Conservation (phyloP, 225 moss, liverwort and hornwort species). For the Pleurozium schreberi region DNA sequence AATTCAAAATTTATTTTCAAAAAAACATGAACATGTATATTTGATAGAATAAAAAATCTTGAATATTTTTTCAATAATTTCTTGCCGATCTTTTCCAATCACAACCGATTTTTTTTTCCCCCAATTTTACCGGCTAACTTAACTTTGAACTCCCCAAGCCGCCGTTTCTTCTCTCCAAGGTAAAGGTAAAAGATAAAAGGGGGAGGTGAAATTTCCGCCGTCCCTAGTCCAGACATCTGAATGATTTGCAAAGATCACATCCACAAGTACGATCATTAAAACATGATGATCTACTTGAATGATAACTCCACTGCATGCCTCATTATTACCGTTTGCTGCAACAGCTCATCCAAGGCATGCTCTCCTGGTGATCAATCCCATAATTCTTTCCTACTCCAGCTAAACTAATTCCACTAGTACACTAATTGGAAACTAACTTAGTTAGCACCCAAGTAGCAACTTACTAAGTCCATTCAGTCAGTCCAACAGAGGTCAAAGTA, state of each 20-base stretch:
- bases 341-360: slow-evolving; percentile 3
- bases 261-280: not conserved
- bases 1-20: too few relatives aligned
- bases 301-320: not conserved
- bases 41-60: too few relatives aligned
- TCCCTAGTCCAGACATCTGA: not conserved
- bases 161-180: not conserved
- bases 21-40: too few relatives aligned
- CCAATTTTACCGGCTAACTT: not conserved
- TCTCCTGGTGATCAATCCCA: not conserved
- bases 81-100: not conserved
- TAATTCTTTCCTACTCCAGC: not conserved
- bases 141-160: not conserved
- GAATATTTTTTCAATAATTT: not conserved
- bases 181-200: not conserved
- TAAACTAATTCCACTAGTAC: not conserved
- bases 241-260: slow-evolving; percentile 1
- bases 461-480: not conserved
- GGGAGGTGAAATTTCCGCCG: too few relatives aligned
- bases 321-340: not conserved
- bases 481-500: not conserved
- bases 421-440: not conserved
- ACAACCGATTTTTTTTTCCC: rapidly evolving
- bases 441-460: not conserved
- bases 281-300: not conserved